phyloP scores from a whole-genome alignment of 768 basidiomycete species.

The Mycena maculata region DNA sequence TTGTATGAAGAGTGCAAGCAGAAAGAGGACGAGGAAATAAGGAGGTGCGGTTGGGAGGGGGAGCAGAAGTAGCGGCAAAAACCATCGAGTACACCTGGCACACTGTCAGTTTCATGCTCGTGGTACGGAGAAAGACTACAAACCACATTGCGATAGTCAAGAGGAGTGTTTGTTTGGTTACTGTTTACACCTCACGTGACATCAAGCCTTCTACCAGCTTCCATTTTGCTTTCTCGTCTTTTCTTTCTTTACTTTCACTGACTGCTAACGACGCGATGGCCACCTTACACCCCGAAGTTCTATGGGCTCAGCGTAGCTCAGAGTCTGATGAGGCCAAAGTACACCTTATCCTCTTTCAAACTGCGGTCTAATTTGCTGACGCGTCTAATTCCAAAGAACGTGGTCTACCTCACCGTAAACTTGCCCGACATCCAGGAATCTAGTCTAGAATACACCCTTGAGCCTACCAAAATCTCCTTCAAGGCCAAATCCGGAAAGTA shows the following conservation, averaged over 20 bases:
- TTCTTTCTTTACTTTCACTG: constrained; percentile 28
- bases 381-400: constrained; percentile 66
- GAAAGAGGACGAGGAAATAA: constrained; percentile 81
- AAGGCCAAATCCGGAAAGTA: constrained; percentile 75
- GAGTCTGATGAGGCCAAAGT: constrained; percentile 75
- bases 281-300: constrained; percentile 80
- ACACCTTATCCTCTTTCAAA: constrained; percentile 23
- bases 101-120: background rate
- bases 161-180: constrained; percentile 2
- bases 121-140: constrained; percentile 38
- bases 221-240: constrained; percentile 38
- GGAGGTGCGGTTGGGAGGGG: constrained; percentile 86
- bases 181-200: background rate
- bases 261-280: constrained; percentile 50
- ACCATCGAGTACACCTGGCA: constrained; percentile 85
- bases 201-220: constrained; percentile 24
- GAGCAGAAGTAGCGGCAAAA: constrained; percentile 78
- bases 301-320: constrained; percentile 96
- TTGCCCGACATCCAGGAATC: constrained; percentile 75
- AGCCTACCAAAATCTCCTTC: constrained; percentile 68
- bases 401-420: constrained; percentile 88
- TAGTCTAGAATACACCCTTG: constrained; percentile 71
- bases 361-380: constrained; percentile 30
- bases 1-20: constrained; percentile 82
- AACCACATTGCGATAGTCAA: constrained; percentile 64